These are phyloP conservation scores for Pythium pyrilobum DNA, from an alignment of 352 stramenopile genomes.

Conservation along the genomic window DNA sequence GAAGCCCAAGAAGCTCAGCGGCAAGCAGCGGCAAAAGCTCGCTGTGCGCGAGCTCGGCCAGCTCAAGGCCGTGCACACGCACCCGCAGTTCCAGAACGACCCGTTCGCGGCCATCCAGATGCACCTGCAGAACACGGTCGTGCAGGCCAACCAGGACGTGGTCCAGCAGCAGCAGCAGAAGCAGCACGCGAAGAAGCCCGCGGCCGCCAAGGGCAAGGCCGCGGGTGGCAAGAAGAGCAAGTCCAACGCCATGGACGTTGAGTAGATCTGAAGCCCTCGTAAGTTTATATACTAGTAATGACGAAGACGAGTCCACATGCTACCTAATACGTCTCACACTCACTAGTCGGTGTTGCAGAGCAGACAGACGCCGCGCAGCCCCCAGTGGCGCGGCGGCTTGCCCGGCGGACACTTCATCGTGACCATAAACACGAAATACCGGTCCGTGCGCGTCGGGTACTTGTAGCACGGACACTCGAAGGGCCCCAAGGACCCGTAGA, in stretches of 20 bases:
- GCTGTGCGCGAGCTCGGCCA: conserved; percentile 78
- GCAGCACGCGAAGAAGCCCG: conserved; percentile 25
- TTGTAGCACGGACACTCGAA: conserved; percentile 98
- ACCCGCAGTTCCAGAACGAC: conserved; percentile 75
- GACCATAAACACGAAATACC: conserved; percentile 97
- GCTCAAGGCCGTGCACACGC: conserved; percentile 80
- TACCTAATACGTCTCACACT: too few species aligned
- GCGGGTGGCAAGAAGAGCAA: conserved; percentile 4
- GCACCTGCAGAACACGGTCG: conserved; percentile 83
- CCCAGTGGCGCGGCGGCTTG: conserved; percentile 92
- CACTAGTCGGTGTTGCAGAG: conserved; percentile 93
- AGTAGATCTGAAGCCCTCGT: too few species aligned
- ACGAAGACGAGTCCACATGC: too few species aligned
- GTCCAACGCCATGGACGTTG: conserved; percentile 21
- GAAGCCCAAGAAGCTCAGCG: conserved; percentile 52
- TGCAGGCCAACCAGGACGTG: conserved; percentile 65
- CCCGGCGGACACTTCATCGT: conserved; percentile 88
- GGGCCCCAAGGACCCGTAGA: conserved; percentile 88
- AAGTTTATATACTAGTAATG: too few species aligned
- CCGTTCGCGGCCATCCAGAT: conserved; percentile 84
- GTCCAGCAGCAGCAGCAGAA: conserved; percentile 28
- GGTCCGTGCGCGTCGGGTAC: conserved; percentile 93
- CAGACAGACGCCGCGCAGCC: conserved; percentile 89
- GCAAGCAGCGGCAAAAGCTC: conserved; percentile 79
- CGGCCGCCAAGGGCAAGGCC: conserved; percentile 1